Percentiles rank a stretch among this genome's conserved stretches.
Conservation (phyloP, 2,329 filamentous ascomycete species). For the Setomelanomma holmii region DNA sequence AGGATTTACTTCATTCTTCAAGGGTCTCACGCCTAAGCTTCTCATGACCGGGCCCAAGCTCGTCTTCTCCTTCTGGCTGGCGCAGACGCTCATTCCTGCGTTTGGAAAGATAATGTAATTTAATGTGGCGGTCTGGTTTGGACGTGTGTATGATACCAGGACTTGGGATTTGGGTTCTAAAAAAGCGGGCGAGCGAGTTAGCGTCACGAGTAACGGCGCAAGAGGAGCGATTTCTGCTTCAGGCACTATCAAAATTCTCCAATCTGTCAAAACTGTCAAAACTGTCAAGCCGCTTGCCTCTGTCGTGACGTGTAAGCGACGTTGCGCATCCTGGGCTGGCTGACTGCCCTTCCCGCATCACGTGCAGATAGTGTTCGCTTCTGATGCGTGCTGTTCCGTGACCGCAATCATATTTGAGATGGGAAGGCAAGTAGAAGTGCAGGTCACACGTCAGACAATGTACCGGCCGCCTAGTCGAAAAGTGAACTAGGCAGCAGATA, state of each 20-base stretch:
- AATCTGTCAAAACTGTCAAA: constrained; percentile 15
- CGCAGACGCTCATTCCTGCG: constrained; percentile 94
- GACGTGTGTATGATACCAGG: constrained; percentile 39
- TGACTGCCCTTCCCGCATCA: constrained; percentile 2
- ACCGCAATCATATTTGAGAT: not conserved
- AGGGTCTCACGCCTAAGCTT: constrained; percentile 95
- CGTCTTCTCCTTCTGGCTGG: constrained; percentile 99
- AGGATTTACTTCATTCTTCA: constrained; percentile 89
- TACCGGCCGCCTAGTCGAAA: constrained; percentile 3
- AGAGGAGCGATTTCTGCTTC: constrained; percentile 11
- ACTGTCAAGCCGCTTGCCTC: not conserved
- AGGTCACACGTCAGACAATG: constrained; percentile 21
- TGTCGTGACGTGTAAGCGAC: not conserved
- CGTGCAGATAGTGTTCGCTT: constrained; percentile 1
- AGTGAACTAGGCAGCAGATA: constrained; percentile 24
- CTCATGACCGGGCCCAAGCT: constrained; percentile 99
- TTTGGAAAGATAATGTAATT: constrained; percentile 73
- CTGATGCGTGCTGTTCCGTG: not conserved
- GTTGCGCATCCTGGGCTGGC: constrained; percentile 6
- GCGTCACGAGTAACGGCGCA: constrained; percentile 25
- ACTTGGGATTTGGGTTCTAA: constrained; percentile 22
- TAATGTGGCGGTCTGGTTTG: constrained; percentile 12
- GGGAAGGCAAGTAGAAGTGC: not conserved
- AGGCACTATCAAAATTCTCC: constrained; percentile 34
- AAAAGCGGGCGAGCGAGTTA: constrained; percentile 21